phyloP scores from a whole-genome alignment of 1,284 basidiomycete species.

The Heterobasidion irregulare region DNA sequence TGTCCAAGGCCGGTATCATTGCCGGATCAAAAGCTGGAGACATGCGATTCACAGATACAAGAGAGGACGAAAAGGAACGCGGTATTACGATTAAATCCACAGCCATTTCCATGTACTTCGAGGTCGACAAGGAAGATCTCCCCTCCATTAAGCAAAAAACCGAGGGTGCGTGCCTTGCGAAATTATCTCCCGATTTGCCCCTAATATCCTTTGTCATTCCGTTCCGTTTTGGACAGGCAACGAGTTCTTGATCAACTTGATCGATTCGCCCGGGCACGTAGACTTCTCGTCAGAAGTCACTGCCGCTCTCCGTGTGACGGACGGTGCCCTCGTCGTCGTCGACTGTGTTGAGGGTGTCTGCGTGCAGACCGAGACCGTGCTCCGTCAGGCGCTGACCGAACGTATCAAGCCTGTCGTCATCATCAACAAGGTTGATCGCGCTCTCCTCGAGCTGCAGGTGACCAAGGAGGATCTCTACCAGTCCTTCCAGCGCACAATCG shows the following conservation, averaged over 20 bases:
- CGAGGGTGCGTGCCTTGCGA: constrained; percentile 46
- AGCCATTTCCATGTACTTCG: constrained; percentile 99
- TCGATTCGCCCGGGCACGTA: constrained; percentile 99
- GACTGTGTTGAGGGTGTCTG: constrained; percentile 99
- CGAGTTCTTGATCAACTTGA: constrained; percentile 99
- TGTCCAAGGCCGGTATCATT: constrained; percentile 99
- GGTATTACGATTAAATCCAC: constrained; percentile 99
- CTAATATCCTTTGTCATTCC: neutral
- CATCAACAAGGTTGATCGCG: constrained; percentile 99
- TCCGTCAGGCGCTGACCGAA: constrained; percentile 95
- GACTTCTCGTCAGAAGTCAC: constrained; percentile 99
- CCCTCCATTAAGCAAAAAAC: constrained; percentile 89
- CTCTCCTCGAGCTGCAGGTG: constrained; percentile 97
- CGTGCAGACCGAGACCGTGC: constrained; percentile 99
- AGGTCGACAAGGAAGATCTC: constrained; percentile 87
- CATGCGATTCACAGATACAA: constrained; percentile 95
- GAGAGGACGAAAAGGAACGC: constrained; percentile 99
- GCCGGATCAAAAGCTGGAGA: constrained; percentile 94
- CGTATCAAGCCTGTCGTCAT: constrained; percentile 99
- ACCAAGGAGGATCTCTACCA: constrained; percentile 97
- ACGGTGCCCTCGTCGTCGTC: constrained; percentile 97
- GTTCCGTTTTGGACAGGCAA: constrained; percentile 43
- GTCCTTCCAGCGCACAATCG: constrained; percentile 96
- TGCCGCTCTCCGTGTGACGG: constrained; percentile 98
- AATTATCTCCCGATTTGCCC: neutral